Base-by-base conservation (phyloP, 768 basidiomycete species). In the Mycena floridula region DNA sequence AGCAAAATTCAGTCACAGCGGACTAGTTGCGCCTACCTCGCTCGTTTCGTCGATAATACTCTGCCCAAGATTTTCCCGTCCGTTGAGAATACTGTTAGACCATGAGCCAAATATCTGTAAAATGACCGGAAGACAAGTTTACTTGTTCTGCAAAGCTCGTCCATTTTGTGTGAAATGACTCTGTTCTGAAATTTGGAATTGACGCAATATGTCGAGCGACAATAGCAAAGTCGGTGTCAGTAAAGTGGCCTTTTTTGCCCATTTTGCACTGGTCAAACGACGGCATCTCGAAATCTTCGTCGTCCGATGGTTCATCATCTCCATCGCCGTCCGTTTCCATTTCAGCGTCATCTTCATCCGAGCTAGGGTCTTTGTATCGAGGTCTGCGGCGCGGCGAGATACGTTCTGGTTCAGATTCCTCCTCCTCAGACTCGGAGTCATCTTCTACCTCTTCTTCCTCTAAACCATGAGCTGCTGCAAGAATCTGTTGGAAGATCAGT, bases 151-250 rank as follows among this genome's bases (percentile, higher is more conserved):
- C 59, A 51, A 79, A 84, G 15, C 68, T 58, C 1, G 66, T 66
- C 81, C 82, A 87, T 54, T 72, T 70, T 25, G 81, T 76, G 45
- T 61, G 71, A 1, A 46, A 45, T 15, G 61, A 52, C 49, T 66
- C 56, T 21, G 58, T 59, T 21, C 67, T 57, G 67, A 79, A 85
- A 40, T 74, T 54, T 3, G 66, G 61, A 42, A 65, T 65, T 5
- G 64, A 67, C 21, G 76, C 74, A 26, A 84, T 73, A 59, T 82
- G 74, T 50, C 72, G 76, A 12, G 82, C 81, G 40, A 79, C 65
- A 38, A 74, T 66, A 48, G 79, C 74, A 45, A 75, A 61, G 54
- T 87, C 85, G n/a, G 79, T 79, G n/a, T 71, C 67, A 21, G 72
- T 77, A 49, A 79, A 81, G 28, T 58, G 60, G 13, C 80, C 75